Percentiles rank a stretch among this genome's conserved stretches.
These are phyloP conservation scores for Trebouxia sp. DNA, from an alignment of 139 green algal species.

Conservation along the genomic window DNA sequence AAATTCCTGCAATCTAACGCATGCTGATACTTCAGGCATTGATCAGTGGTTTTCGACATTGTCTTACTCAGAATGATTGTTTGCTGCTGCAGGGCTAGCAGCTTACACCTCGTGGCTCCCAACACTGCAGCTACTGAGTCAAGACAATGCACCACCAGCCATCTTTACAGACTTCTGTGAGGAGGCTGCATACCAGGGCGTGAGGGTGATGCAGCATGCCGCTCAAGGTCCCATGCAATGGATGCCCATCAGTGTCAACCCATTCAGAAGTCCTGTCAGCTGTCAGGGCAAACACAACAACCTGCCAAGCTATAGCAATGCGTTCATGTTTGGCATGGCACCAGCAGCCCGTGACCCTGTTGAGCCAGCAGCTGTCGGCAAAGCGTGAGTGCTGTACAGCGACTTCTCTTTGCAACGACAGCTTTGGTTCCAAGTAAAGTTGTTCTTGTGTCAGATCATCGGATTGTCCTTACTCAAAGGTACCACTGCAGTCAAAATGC, in stretches of 20 bases:
- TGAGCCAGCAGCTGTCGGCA: too few species aligned
- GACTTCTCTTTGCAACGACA: too few species aligned
- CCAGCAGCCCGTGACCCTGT: neutral
- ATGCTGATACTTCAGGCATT: too few species aligned
- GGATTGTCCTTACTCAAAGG: too few species aligned
- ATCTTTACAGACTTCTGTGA: conserved; percentile 37
- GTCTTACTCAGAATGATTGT: neutral
- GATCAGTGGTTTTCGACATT: too few species aligned
- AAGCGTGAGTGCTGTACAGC: neutral
- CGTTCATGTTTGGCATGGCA: conserved; percentile 31
- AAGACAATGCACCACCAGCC: neutral
- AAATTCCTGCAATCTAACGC: too few species aligned
- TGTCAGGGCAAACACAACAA: conserved; percentile 25
- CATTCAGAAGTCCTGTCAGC: conserved; percentile 22
- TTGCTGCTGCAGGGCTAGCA: conserved; percentile 22
- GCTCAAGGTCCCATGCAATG: neutral
- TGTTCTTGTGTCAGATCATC: too few species aligned
- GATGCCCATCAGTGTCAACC: conserved; percentile 25
- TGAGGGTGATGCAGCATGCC: neutral
- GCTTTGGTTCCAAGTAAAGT: too few species aligned
- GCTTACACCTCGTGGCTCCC: conserved; percentile 34
- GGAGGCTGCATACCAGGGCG: conserved; percentile 25
- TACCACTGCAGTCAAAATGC: too few species aligned
- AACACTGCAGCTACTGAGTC: conserved; percentile 28
- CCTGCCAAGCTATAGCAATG: conserved; percentile 27